Conservation (phyloP, 2,329 filamentous ascomycete species). For the Fusarium sp. region DNA sequence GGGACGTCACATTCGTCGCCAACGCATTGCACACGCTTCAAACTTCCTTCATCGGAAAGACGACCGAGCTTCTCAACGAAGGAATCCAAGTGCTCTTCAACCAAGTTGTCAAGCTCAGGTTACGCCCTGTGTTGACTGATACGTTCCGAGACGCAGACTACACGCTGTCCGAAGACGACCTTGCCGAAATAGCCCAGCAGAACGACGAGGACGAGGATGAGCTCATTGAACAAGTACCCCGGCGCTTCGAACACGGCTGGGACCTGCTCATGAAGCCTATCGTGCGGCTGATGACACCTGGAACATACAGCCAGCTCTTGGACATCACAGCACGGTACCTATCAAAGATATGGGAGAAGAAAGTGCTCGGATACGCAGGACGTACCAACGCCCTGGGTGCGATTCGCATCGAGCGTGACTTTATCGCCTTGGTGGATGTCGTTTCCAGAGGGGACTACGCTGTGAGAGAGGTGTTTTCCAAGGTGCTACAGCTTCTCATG, state of each 20-base stretch:
- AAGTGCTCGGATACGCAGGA: slow-evolving; percentile 84
- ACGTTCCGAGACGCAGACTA: slow-evolving; percentile 95
- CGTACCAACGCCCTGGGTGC: slow-evolving; percentile 85
- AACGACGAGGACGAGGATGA: slow-evolving; percentile 66
- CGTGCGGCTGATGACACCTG: slow-evolving; percentile 82
- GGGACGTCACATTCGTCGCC: slow-evolving; percentile 78
- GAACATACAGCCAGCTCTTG: slow-evolving; percentile 81
- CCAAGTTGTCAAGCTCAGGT: slow-evolving; percentile 85
- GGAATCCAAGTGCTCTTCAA: slow-evolving; percentile 88
- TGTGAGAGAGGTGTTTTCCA: slow-evolving; percentile 80
- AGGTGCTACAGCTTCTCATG: slow-evolving; percentile 83
- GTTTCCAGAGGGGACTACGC: slow-evolving; percentile 80
- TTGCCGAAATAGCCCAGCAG: slow-evolving; percentile 66
- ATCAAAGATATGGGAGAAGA: slow-evolving; percentile 84
- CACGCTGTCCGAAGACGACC: slow-evolving; percentile 72
- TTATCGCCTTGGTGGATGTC: slow-evolving; percentile 77
- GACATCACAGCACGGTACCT: slow-evolving; percentile 80
- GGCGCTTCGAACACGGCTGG: slow-evolving; percentile 88
- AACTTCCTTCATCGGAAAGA: slow-evolving; percentile 79
- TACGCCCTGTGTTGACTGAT: slow-evolving; percentile 87
- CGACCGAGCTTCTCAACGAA: slow-evolving; percentile 84
- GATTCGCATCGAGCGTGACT: slow-evolving; percentile 85
- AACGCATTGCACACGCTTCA: slow-evolving; percentile 77
- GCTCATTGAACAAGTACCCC: slow-evolving; percentile 75
- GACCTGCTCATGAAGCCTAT: slow-evolving; percentile 86